Conservation (phyloP, 139 green algal genomes). For the Closterium sp. region DNA sequence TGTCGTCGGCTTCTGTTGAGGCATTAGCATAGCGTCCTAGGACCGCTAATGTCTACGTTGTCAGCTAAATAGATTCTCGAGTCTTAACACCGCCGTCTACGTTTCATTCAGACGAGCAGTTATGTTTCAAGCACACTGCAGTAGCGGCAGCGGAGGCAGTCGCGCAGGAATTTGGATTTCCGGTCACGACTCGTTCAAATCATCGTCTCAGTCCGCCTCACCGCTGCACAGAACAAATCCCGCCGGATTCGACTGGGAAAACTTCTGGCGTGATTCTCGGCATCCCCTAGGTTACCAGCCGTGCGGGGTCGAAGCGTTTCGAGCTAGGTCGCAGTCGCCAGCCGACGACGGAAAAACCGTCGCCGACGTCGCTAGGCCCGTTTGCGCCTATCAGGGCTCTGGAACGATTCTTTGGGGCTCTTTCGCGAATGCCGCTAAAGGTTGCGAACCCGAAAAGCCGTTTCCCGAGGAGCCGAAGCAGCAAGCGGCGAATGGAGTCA, state of each 20-base stretch:
- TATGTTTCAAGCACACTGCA: background rate
- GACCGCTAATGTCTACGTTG: no score
- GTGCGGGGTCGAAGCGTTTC: background rate
- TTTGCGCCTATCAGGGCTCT: background rate
- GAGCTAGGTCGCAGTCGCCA: background rate
- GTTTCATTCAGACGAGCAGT: background rate
- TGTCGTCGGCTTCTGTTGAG: background rate
- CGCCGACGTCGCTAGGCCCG: background rate
- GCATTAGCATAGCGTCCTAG: background rate
- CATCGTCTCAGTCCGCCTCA: background rate
- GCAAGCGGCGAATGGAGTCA: background rate
- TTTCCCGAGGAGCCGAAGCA: background rate
- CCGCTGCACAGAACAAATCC: background rate
- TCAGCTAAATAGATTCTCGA: no score
- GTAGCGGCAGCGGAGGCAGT: background rate
- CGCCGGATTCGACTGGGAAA: background rate
- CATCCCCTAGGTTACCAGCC: background rate
- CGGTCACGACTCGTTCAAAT: background rate
- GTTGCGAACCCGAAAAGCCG: background rate
- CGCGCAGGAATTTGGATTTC: background rate
- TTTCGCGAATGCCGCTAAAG: background rate
- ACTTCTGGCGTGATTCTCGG: background rate
- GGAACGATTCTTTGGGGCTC: background rate
- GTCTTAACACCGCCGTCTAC: background rate
- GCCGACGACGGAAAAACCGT: background rate